A percentile compares a stretch with the other conserved stretches of the same genome.
Conservation (phyloP, 345 rosid genomes). For the Crucihimalaya himalaica region DNA sequence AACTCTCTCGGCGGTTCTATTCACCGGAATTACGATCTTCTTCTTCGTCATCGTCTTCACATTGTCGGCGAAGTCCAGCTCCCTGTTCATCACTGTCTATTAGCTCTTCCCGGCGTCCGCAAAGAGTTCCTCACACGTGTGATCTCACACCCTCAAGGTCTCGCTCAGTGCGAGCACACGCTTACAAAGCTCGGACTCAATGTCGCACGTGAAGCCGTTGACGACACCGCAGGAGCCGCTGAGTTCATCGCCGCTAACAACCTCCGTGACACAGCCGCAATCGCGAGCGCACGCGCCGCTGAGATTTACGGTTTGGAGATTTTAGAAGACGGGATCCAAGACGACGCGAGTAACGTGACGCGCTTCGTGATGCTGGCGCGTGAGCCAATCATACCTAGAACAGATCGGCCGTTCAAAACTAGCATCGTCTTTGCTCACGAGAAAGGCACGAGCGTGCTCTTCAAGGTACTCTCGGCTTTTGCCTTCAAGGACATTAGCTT, state of each 20-base stretch:
- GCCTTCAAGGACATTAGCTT: slow-evolving; percentile 79
- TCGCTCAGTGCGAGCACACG: slow-evolving; percentile 78
- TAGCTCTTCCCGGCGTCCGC: slow-evolving; percentile 79
- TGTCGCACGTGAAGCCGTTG: slow-evolving; percentile 78
- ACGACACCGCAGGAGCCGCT: slow-evolving; percentile 88
- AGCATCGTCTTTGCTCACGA: slow-evolving; percentile 94
- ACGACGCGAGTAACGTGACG: slow-evolving; percentile 78
- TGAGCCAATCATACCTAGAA: slow-evolving; percentile 87
- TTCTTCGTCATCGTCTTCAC: slow-evolving; percentile 90
- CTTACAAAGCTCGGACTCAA: slow-evolving; percentile 70
- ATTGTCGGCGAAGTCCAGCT: slow-evolving; percentile 90
- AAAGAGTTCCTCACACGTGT: slow-evolving; percentile 70
- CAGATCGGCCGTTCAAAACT: slow-evolving; percentile 86
- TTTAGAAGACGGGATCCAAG: slow-evolving; percentile 80
- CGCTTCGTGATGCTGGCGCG: slow-evolving; percentile 91
- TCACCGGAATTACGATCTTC: slow-evolving; percentile 84
- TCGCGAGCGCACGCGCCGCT: slow-evolving; percentile 85
- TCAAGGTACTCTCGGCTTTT: slow-evolving; percentile 81
- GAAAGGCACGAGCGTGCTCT: slow-evolving; percentile 78
- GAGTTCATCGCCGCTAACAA: slow-evolving; percentile 68
- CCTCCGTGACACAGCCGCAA: slow-evolving; percentile 77
- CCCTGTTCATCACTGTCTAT: slow-evolving; percentile 85
- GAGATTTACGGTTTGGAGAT: slow-evolving; percentile 74
- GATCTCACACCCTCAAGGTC: slow-evolving; percentile 90
- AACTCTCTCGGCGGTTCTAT: slow-evolving; percentile 92